Percentiles rank a stretch among this genome's conserved stretches.
Conservation (phyloP, 371 early-diverging fungal species). For the Rhizomucor pusillus region DNA sequence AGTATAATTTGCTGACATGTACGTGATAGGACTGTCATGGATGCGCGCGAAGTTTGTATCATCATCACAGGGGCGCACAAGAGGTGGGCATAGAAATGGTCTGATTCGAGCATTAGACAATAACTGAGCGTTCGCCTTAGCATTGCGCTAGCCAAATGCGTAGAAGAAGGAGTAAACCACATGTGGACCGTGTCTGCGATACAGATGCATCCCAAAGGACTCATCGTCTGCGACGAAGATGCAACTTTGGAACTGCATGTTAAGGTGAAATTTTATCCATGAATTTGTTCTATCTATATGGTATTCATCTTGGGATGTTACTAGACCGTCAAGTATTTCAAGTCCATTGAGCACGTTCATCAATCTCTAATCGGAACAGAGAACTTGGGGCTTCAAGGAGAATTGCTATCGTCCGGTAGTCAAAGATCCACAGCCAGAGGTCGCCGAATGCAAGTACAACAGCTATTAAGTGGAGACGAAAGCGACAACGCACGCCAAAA, state of each 20-base stretch:
- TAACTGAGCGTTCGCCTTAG: background rate
- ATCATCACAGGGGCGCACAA: slow-evolving; percentile 86
- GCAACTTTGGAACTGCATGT: slow-evolving; percentile 88
- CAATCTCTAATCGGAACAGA: slow-evolving; percentile 75
- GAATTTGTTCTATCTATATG: background rate
- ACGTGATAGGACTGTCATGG: slow-evolving; percentile 72
- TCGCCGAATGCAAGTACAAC: slow-evolving; percentile 3
- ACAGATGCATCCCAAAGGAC: slow-evolving; percentile 84
- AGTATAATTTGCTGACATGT: no score
- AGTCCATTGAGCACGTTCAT: slow-evolving; percentile 85
- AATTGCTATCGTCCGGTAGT: slow-evolving; percentile 7
- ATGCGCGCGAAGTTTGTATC: slow-evolving; percentile 82
- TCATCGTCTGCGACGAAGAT: slow-evolving; percentile 90
- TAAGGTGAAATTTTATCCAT: slow-evolving; percentile 41
- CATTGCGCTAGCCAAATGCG: slow-evolving; percentile 80
- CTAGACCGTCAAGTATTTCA: slow-evolving; percentile 82
- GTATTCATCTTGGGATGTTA: background rate
- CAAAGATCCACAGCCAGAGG: slow-evolving; percentile 1
- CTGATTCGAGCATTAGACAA: no score
- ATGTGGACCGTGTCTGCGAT: slow-evolving; percentile 94
- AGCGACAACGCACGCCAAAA: background rate
- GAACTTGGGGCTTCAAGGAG: slow-evolving; percentile 76
- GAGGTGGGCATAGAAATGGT: slow-evolving; percentile 54
- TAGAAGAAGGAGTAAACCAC: slow-evolving; percentile 85
- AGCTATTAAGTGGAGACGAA: slow-evolving; percentile 4